phyloP scores from a whole-genome alignment of 352 stramenopile genomes.

The Pythium aquatile region DNA sequence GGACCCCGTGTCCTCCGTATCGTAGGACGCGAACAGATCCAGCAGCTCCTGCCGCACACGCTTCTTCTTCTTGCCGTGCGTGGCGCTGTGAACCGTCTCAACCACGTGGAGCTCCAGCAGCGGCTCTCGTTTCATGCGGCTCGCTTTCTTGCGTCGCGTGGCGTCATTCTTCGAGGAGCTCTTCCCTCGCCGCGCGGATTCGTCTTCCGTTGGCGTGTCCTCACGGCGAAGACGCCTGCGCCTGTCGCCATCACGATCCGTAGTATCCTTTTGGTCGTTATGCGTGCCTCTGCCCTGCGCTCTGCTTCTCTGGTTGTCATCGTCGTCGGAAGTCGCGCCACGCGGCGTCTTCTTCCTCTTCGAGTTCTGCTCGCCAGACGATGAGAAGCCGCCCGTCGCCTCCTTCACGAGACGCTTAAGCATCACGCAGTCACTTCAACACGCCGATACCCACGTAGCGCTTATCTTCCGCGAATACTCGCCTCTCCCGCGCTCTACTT shows the following conservation, averaged over 20 bases:
- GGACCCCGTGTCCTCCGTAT: constrained; percentile 32
- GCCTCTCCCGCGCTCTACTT: neutral
- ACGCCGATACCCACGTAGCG: neutral
- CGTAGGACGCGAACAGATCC: constrained; percentile 53
- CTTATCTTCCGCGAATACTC: neutral
- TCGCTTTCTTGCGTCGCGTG: constrained; percentile 23
- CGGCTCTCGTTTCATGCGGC: constrained; percentile 50
- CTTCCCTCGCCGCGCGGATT: constrained; percentile 17
- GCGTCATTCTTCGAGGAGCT: constrained; percentile 16
- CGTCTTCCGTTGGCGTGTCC: constrained; percentile 15
- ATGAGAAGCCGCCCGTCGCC: constrained; percentile 28
- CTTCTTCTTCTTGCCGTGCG: constrained; percentile 45
- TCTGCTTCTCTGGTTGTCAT: constrained; percentile 7
- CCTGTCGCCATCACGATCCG: neutral
- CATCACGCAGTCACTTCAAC: constrained; percentile 25
- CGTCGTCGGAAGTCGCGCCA: neutral
- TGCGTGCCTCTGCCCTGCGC: neutral
- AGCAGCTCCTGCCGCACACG: constrained; percentile 39
- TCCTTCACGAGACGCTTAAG: constrained; percentile 36
- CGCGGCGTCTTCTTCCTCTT: constrained; percentile 15
- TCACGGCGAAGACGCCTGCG: neutral
- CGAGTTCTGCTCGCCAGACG: constrained; percentile 19
- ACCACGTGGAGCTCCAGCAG: constrained; percentile 47
- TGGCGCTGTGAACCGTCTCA: constrained; percentile 48
- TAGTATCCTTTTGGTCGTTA: neutral